A percentile compares a stretch with the other conserved stretches of the same genome.
Conservation (phyloP, 140 eudicot species). For the Oenanthe javanica region DNA sequence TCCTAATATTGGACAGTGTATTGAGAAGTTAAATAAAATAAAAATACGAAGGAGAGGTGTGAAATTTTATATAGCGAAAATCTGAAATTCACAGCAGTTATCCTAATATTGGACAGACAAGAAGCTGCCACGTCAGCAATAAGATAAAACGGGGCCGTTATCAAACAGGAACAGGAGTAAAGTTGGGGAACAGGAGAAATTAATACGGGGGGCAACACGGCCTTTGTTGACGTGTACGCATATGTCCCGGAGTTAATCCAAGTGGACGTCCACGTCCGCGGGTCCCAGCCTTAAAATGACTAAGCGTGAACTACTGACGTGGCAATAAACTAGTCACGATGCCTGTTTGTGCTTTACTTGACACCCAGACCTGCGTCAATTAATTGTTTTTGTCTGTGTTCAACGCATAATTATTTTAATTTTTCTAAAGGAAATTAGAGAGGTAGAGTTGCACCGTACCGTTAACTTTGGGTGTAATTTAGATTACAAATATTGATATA, state of each 20-base stretch:
- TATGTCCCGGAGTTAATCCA: background rate
- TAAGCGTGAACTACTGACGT: background rate
- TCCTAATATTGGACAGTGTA: too few species aligned
- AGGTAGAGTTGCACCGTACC: background rate
- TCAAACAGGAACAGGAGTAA: background rate
- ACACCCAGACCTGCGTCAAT: background rate
- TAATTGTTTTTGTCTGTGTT: background rate
- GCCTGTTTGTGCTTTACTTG: background rate
- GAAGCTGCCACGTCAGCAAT: background rate
- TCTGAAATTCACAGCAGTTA: too few species aligned
- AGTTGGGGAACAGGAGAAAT: background rate
- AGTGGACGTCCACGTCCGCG: conserved; percentile 3
- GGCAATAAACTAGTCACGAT: background rate
- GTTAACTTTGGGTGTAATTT: background rate
- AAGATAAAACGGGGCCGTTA: background rate
- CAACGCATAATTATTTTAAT: background rate
- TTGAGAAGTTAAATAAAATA: too few species aligned
- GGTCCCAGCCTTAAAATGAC: background rate
- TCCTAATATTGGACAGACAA: too few species aligned
- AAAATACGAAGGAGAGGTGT: too few species aligned
- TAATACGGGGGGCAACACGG: background rate
- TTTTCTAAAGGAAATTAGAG: background rate
- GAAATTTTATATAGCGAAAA: too few species aligned
- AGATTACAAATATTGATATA: too few species aligned
- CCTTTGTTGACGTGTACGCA: background rate